Evolutionary conservation across 768 basidiomycete genomes (phyloP).

Genomic region (Boletus rubescentipes): DNA sequence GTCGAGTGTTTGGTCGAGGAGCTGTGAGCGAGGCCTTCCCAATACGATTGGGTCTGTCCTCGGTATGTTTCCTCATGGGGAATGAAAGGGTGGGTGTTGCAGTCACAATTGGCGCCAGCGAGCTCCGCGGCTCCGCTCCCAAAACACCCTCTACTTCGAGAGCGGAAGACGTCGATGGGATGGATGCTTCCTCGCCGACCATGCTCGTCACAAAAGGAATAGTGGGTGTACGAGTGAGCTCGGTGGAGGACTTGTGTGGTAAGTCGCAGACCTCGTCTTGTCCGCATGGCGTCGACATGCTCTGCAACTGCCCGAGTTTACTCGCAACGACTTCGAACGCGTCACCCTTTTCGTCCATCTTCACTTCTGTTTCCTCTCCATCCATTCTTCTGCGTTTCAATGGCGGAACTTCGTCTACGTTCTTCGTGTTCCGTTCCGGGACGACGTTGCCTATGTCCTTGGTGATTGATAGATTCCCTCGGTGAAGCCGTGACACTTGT

Average conservation of each 20-base stretch:
- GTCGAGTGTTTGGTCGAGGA: neutral
- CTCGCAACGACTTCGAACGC: neutral
- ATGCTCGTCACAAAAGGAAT: neutral
- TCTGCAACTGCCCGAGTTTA: neutral
- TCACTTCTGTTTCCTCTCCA: neutral
- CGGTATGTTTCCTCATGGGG: slow-evolving; percentile 17
- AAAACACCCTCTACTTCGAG: neutral
- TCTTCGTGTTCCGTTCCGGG: neutral
- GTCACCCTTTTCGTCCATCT: neutral
- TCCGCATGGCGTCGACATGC: neutral
- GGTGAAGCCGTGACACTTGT: neutral
- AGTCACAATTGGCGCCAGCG: neutral
- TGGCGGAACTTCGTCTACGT: neutral
- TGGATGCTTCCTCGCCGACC: neutral
- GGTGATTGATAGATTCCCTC: neutral
- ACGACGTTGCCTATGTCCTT: neutral
- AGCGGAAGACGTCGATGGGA: neutral
- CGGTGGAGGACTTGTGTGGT: neutral
- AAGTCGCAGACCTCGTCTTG: neutral
- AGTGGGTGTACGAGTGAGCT: neutral
- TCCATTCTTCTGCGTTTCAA: slow-evolving; percentile 20
- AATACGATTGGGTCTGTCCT: neutral
- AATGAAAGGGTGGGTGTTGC: slow-evolving; percentile 19
- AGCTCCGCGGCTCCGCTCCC: neutral
- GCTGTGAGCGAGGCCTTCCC: slow-evolving; percentile 6